These are phyloP conservation scores for Arabidopsis hybrid DNA, from an alignment of 441 rosid genomes.

Conservation along the genomic window DNA sequence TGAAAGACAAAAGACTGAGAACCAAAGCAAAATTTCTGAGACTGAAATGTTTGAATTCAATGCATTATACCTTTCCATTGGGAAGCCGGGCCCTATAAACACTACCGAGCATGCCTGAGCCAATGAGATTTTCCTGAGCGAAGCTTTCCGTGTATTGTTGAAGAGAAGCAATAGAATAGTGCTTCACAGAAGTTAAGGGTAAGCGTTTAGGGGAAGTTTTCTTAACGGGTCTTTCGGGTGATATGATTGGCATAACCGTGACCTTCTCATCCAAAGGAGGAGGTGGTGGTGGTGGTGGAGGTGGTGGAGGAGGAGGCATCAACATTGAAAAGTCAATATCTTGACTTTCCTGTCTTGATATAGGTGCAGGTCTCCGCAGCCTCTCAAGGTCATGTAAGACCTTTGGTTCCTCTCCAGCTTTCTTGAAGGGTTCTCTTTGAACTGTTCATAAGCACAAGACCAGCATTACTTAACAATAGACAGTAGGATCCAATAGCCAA, in stretches of 20 bases:
- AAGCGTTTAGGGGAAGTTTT: constrained; percentile 59
- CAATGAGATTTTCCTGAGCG: constrained; percentile 89
- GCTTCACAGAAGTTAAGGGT: constrained; percentile 64
- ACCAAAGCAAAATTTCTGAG: constrained; percentile 7
- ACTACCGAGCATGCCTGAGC: constrained; percentile 93
- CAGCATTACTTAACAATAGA: constrained; percentile 11
- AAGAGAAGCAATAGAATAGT: constrained; percentile 90
- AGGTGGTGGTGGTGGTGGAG: constrained; percentile 56
- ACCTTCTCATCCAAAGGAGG: constrained; percentile 61
- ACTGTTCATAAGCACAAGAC: constrained; percentile 54
- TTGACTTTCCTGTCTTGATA: constrained; percentile 54
- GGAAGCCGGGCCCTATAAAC: constrained; percentile 94
- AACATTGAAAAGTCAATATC: constrained; percentile 63
- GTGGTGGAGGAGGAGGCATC: constrained; percentile 63
- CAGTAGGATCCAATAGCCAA: constrained; percentile 12
- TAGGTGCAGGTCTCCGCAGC: constrained; percentile 46
- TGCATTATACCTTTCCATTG: constrained; percentile 68
- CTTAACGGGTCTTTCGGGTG: constrained; percentile 53
- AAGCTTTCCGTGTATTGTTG: constrained; percentile 97
- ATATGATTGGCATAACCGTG: constrained; percentile 54
- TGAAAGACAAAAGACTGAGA: constrained; percentile 36
- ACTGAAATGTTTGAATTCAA: background rate
- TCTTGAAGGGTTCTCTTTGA: constrained; percentile 38
- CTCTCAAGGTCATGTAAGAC: constrained; percentile 56
- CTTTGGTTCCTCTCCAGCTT: constrained; percentile 57